These are phyloP conservation scores for Mycena leptocephala DNA, from an alignment of 768 basidiomycete genomes.

Conservation along the genomic window DNA sequence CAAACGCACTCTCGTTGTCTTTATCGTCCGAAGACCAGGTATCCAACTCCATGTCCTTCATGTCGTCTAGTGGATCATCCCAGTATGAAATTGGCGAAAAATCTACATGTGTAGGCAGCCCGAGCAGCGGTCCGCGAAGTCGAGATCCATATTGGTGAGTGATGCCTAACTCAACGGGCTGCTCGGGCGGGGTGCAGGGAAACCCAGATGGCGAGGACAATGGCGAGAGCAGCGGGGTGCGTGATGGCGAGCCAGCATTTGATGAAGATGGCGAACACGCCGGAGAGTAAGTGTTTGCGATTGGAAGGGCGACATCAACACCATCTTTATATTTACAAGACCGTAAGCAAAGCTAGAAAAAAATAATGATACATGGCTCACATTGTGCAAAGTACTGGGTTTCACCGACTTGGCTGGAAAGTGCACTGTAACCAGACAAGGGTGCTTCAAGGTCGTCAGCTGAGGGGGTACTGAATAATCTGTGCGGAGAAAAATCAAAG, in stretches of 20 bases:
- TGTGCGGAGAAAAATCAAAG: not conserved
- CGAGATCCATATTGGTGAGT: not conserved
- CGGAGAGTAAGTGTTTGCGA: not conserved
- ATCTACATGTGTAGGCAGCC: not conserved
- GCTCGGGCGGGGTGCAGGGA: no score
- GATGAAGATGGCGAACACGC: not conserved
- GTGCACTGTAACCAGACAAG: not conserved
- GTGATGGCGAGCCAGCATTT: no score
- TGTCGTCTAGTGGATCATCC: not conserved
- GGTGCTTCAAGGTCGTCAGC: not conserved
- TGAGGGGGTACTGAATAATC: not conserved
- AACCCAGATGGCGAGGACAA: not conserved
- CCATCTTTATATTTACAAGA: not conserved
- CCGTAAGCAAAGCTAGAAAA: no score
- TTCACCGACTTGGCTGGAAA: not conserved
- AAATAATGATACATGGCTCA: not conserved
- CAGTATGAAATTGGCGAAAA: not conserved
- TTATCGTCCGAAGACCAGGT: not conserved
- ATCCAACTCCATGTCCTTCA: not conserved
- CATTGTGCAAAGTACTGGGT: not conserved
- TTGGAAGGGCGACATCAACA: not conserved
- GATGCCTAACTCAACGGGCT: no score
- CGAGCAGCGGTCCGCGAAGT: not conserved
- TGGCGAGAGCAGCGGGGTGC: no score
- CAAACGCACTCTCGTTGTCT: not conserved